Percentiles rank a stretch among this genome's conserved stretches.
Evolutionary conservation across 441 rosid genomes (phyloP).

Genomic region (Arabidopsis lyrata): DNA sequence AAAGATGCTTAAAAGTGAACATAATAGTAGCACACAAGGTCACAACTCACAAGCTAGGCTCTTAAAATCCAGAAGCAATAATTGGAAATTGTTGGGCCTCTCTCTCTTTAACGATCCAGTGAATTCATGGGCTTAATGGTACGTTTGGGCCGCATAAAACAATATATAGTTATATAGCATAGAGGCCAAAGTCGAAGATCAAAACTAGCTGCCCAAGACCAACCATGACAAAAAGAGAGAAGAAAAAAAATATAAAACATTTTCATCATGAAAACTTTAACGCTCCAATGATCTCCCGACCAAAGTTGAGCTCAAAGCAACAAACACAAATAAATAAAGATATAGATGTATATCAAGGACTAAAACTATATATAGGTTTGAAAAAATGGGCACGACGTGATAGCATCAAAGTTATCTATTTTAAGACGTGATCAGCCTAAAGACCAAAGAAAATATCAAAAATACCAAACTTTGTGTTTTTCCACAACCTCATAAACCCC

Average conservation of each 20-base stretch:
- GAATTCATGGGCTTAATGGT: background rate
- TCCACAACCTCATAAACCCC: constrained; percentile 22
- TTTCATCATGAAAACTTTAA: constrained; percentile 42
- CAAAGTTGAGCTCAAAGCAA: constrained; percentile 28
- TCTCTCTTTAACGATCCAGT: background rate
- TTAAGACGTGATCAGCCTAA: constrained; percentile 47
- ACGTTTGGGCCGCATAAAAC: constrained; percentile 1
- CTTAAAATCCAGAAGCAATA: background rate
- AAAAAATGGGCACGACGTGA: constrained; percentile 43
- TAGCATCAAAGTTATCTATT: constrained; percentile 39
- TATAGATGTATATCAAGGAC: constrained; percentile 1
- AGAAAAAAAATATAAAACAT: constrained; percentile 7
- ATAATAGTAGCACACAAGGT: background rate
- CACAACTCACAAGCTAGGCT: no score
- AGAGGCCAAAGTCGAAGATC: constrained; percentile 25
- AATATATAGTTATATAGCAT: background rate
- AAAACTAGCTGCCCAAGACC: background rate
- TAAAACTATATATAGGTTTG: constrained; percentile 14
- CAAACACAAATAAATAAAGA: constrained; percentile 30
- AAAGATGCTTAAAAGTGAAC: background rate
- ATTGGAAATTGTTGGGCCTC: background rate
- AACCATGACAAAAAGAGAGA: background rate
- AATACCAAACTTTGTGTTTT: constrained; percentile 25
- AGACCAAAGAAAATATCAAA: constrained; percentile 24
- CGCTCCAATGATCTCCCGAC: constrained; percentile 21